Base-by-base conservation (phyloP, 1,284 basidiomycete genomes). In the Irpex lacteus region DNA sequence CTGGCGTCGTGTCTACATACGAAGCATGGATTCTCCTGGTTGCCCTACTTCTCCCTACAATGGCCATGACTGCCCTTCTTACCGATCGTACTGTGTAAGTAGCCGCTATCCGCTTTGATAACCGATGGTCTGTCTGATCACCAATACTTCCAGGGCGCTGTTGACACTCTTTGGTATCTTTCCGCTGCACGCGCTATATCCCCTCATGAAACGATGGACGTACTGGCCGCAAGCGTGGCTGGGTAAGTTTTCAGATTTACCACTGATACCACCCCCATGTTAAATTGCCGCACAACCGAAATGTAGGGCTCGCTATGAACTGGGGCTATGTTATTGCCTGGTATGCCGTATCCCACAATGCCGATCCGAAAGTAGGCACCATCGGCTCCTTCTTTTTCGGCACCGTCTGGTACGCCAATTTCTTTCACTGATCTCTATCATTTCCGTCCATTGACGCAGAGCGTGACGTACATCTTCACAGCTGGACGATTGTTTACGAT, bases 191-290 rank as follows among this genome's bases (percentile, higher is more conserved):
- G 76, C 78, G 3, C 67, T 84, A 3, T 89, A 89, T 71, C 87
- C 87, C 2, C 73, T 86, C 40, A 85, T 87, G 82, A 89, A 89
- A 74, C 77, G 86, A 0, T 78, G 76, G 62, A 81, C 90, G 0
- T 86, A 89, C 73, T 91, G 89, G 84, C 90, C 91, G 9, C 90
- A 92, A 54, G 65, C 65, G 4, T 66, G 65, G 65, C 65, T 66
- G 3, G 65, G 65, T 64, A 7, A n/a, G 54, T 63, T 32, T n/a
- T 36, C n/a, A n/a, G 40, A 8, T 44, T 8, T 8, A 44, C 15
- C 44, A 58, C 9, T 32, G 18, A 5, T 38, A 21, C 9, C 5
- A 4, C 3, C 37, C 52, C 7, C 36, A 65, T 69, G 70, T 5
- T 76, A 78, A 18, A 72, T 70, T 13, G 34, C 58, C n/a, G 60